These are phyloP conservation scores for Verticillium isaacii DNA, from an alignment of 2,329 filamentous ascomycete genomes.

Conservation along the genomic window DNA sequence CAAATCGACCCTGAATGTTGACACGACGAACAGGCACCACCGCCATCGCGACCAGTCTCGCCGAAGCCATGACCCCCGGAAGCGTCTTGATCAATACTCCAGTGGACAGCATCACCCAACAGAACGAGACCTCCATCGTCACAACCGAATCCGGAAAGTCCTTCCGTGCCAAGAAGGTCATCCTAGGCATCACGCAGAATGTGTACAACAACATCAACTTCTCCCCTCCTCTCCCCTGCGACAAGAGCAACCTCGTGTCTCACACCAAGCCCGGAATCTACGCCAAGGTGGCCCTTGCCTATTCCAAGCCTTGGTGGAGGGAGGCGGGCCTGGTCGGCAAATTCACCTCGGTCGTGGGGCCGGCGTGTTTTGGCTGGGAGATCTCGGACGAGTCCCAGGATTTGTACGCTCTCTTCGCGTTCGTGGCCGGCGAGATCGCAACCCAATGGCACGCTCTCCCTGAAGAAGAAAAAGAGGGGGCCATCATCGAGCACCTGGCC, in stretches of 20 bases:
- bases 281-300: slow-evolving; percentile 33
- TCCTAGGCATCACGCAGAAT: slow-evolving; percentile 20
- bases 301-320: slow-evolving; percentile 40
- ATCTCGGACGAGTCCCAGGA: slow-evolving; percentile 16
- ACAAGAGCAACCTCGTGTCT: slow-evolving; percentile 20
- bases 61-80: slow-evolving; percentile 8
- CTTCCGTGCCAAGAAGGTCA: slow-evolving; percentile 16
- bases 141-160: slow-evolving; percentile 8
- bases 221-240: slow-evolving; percentile 20
- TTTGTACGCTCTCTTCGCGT: slow-evolving; percentile 21
- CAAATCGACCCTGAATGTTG: background rate
- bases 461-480: slow-evolving; percentile 5
- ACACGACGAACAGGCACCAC: slow-evolving; percentile 3
- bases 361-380: slow-evolving; percentile 22
- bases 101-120: slow-evolving; percentile 13
- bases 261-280: slow-evolving; percentile 27
- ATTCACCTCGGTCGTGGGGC: slow-evolving; percentile 26
- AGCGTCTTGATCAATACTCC: slow-evolving; percentile 13
- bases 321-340: slow-evolving; percentile 33
- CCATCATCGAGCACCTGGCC: slow-evolving; percentile 14
- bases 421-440: slow-evolving; percentile 25
- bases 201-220: slow-evolving; percentile 17
- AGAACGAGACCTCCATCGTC: slow-evolving; percentile 7
- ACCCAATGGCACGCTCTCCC: slow-evolving; percentile 17
- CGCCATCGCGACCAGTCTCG: slow-evolving; percentile 6